These are phyloP conservation scores for Mycena metata DNA, from an alignment of 768 basidiomycete species.

Conservation along the genomic window DNA sequence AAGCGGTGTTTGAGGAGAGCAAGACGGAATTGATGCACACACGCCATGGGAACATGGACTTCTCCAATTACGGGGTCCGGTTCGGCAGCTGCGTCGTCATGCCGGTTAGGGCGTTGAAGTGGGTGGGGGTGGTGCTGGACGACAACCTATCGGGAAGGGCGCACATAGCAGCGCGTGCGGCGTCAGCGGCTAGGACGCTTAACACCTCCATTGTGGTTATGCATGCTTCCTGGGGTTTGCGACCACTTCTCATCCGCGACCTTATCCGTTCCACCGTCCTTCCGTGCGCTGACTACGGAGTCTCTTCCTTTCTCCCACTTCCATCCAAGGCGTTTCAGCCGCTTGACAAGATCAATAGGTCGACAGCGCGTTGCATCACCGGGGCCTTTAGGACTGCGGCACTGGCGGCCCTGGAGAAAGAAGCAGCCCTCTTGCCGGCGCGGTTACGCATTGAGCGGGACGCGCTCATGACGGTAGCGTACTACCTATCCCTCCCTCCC, in stretches of 20 bases:
- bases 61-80: background rate
- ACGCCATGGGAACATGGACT: background rate
- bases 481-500: background rate
- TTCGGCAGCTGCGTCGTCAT: background rate
- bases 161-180: background rate
- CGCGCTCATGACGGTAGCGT: background rate
- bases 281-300: background rate
- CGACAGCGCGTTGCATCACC: background rate
- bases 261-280: background rate
- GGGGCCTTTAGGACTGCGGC: background rate
- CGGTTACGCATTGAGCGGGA: background rate
- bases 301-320: background rate
- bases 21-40: background rate
- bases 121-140: background rate
- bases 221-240: background rate
- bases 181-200: background rate
- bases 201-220: background rate
- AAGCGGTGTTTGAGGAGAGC: background rate
- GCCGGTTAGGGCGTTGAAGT: background rate
- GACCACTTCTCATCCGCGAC: background rate
- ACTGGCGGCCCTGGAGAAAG: background rate
- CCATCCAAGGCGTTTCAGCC: background rate
- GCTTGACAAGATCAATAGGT: background rate
- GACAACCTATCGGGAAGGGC: too few relatives aligned
- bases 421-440: background rate